Percentiles rank a stretch among this genome's conserved stretches.
These are phyloP conservation scores for Cercospora sojina DNA, from an alignment of 2,329 filamentous ascomycete genomes.

Conservation along the genomic window DNA sequence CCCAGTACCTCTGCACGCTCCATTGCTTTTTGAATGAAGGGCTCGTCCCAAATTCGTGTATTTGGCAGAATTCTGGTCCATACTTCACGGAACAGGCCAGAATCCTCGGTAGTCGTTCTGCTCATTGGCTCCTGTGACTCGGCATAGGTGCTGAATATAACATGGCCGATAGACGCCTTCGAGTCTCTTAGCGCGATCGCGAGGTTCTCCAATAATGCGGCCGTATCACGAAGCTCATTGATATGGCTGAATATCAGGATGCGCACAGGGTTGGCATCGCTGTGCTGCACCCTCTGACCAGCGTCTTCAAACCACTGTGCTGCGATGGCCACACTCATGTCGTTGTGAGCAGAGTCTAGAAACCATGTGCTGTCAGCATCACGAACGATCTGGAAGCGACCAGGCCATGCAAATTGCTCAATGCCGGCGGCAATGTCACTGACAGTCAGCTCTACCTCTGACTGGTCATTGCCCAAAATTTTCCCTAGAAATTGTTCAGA, in stretches of 20 bases:
- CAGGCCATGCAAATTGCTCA: slow-evolving; percentile 28
- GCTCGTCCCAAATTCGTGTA: slow-evolving; percentile 18
- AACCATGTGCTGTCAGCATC: slow-evolving; percentile 38
- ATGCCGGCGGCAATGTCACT: slow-evolving; percentile 25
- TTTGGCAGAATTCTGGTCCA: slow-evolving; percentile 5
- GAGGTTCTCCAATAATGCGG: slow-evolving; percentile 22
- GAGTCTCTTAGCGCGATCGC: slow-evolving; percentile 20
- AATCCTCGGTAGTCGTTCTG: background rate
- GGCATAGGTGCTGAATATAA: slow-evolving; percentile 32
- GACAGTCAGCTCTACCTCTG: slow-evolving; percentile 4
- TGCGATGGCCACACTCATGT: slow-evolving; percentile 42
- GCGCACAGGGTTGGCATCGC: background rate
- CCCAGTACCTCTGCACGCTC: slow-evolving; percentile 9
- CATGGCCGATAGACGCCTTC: slow-evolving; percentile 21
- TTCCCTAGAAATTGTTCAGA: slow-evolving; percentile 24
- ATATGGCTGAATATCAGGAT: slow-evolving; percentile 33
- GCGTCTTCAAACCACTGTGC: slow-evolving; percentile 42
- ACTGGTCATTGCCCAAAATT: background rate
- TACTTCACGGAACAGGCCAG: slow-evolving; percentile 11
- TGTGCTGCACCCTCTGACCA: background rate
- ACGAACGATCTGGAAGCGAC: slow-evolving; percentile 28
- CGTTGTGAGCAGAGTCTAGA: slow-evolving; percentile 47
- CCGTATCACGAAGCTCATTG: slow-evolving; percentile 29
- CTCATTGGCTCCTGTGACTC: slow-evolving; percentile 12
- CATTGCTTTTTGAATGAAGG: slow-evolving; percentile 22